These are phyloP conservation scores for Eucalyptus rudis DNA, from an alignment of 345 rosid genomes.

Conservation along the genomic window DNA sequence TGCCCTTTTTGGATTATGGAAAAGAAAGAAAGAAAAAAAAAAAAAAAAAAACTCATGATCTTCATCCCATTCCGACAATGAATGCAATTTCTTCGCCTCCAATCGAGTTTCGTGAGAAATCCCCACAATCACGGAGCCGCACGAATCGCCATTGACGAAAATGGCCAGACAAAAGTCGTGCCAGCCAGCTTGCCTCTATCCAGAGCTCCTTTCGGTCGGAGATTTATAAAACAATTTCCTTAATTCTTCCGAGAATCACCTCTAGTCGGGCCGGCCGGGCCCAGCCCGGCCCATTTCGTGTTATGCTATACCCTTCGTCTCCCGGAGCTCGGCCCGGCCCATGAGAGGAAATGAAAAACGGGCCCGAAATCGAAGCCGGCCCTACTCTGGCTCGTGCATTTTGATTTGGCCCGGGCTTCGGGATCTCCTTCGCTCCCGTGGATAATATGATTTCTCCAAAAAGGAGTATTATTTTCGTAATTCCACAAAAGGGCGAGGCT, in stretches of 20 bases:
- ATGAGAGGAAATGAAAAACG: neutral
- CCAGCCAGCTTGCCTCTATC: neutral
- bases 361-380: neutral
- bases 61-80: neutral
- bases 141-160: neutral
- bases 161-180: neutral
- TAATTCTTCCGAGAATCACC: neutral
- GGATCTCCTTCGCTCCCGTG: neutral
- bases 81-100: neutral
- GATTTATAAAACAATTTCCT: neutral
- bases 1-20: neutral
- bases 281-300: neutral
- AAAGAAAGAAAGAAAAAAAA: neutral
- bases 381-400: neutral
- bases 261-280: neutral
- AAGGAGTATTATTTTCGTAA: neutral
- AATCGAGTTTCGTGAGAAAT: neutral
- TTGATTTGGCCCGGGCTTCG: neutral
- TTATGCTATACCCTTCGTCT: fast-evolving
- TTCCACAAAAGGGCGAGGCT: neutral
- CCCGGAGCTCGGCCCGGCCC: neutral
- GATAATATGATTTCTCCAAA: neutral
- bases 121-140: neutral
- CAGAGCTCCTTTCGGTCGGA: neutral
- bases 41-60: fast-evolving